Conservation (phyloP, 2,329 filamentous ascomycete species). For the Metarhizium brunneum region DNA sequence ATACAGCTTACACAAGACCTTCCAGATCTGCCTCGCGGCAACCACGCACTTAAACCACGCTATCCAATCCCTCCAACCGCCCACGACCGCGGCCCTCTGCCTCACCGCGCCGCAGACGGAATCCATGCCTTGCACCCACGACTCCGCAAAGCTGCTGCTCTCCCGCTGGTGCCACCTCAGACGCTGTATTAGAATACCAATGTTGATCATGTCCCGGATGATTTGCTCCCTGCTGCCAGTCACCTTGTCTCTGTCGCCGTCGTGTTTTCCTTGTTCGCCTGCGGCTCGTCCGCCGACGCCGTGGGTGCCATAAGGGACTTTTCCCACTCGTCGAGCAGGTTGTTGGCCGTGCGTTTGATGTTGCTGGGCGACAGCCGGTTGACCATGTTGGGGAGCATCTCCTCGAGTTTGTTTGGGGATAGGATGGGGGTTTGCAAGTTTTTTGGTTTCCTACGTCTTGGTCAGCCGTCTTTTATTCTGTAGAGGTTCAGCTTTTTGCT, state of each 20-base stretch:
- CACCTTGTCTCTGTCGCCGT: constrained; percentile 14
- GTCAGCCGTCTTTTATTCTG: background rate
- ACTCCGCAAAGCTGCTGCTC: background rate
- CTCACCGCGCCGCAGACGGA: background rate
- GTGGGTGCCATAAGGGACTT: constrained; percentile 34
- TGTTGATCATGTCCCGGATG: background rate
- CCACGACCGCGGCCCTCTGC: background rate
- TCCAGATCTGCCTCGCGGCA: background rate
- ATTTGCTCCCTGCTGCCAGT: constrained; percentile 6
- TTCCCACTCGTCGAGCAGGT: constrained; percentile 88
- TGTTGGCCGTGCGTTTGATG: constrained; percentile 72
- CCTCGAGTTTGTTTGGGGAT: constrained; percentile 35
- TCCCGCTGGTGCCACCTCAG: background rate
- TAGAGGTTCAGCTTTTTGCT: background rate
- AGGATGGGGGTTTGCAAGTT: constrained; percentile 22
- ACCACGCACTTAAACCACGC: background rate
- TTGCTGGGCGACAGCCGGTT: constrained; percentile 66
- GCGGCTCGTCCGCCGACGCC: constrained; percentile 6
- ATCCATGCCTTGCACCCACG: background rate
- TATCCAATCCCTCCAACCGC: background rate
- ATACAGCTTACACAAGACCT: background rate
- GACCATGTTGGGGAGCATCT: constrained; percentile 60
- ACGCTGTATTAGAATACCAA: background rate
- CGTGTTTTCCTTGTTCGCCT: constrained; percentile 23
- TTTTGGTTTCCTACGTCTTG: constrained; percentile 22